These are phyloP conservation scores for Auricularia heimuer DNA, from an alignment of 768 basidiomycete species.

Conservation along the genomic window DNA sequence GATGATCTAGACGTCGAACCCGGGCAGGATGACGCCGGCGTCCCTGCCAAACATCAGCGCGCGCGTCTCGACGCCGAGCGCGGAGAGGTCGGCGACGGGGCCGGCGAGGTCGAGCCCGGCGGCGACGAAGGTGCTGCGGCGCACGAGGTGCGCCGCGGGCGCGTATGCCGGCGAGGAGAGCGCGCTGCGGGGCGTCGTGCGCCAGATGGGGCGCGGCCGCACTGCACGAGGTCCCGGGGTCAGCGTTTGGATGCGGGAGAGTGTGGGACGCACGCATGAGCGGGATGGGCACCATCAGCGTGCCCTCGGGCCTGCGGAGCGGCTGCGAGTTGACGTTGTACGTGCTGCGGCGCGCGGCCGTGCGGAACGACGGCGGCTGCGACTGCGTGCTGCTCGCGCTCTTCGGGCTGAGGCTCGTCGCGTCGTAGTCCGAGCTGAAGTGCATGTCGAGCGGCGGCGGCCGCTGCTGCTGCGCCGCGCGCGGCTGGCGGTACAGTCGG, in stretches of 20 bases:
- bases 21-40: constrained; percentile 2
- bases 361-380: not conserved
- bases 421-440: not conserved
- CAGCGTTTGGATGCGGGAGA: not conserved
- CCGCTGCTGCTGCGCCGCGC: not conserved
- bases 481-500: not conserved
- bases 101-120: constrained; percentile 59
- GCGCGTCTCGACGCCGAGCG: constrained; percentile 21
- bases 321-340: constrained; percentile 3
- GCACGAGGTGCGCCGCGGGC: constrained; percentile 61
- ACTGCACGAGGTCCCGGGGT: constrained; percentile 29
- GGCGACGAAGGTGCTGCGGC: constrained; percentile 70
- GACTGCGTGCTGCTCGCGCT: not conserved
- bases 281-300: not conserved
- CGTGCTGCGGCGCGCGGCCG: not conserved
- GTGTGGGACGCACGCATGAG: constrained; percentile 1
- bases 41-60: constrained; percentile 1
- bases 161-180: constrained; percentile 64
- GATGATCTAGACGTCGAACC: not conserved
- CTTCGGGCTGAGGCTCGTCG: not conserved
- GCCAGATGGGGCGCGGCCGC: constrained; percentile 78
- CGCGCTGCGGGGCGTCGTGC: constrained; percentile 60
- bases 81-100: constrained; percentile 34
- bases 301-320: not conserved
- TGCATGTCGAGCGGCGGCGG: not conserved